Percentiles rank a stretch among this genome's conserved stretches.
phyloP scores from a whole-genome alignment of 208 protist genomes.

The Phytomonas francai region DNA sequence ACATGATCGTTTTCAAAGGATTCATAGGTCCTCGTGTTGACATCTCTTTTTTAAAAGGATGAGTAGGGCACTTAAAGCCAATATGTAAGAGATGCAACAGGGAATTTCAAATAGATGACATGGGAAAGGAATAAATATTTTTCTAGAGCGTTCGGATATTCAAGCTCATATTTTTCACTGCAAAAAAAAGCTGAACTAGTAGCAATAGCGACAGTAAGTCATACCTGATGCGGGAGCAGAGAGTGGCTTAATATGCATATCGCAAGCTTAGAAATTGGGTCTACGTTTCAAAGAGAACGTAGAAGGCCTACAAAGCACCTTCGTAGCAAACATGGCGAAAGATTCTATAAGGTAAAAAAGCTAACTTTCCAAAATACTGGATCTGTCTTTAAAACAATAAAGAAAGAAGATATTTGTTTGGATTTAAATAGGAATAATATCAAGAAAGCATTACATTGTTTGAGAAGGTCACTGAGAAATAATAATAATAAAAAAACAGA shows the following conservation, averaged over 20 bases:
- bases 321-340: too few species aligned
- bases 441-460: background rate
- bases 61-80: too few species aligned
- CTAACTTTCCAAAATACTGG: too few species aligned
- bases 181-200: background rate
- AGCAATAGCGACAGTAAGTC: background rate
- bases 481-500: slow-evolving; percentile 3
- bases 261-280: background rate
- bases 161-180: background rate
- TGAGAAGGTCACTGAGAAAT: background rate
- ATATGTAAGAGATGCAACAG: too few species aligned
- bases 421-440: background rate
- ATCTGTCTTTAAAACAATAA: background rate
- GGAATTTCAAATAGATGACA: background rate
- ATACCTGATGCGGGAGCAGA: background rate
- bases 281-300: background rate
- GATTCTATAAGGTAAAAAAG: too few species aligned
- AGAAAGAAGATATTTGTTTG: background rate
- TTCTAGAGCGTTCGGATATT: background rate
- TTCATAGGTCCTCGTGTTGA: background rate
- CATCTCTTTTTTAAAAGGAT: background rate
- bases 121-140: background rate
- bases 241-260: background rate
- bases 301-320: too few species aligned
- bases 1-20: background rate